These are phyloP conservation scores for Erodium moschatum DNA, from an alignment of 441 rosid species.

Conservation along the genomic window DNA sequence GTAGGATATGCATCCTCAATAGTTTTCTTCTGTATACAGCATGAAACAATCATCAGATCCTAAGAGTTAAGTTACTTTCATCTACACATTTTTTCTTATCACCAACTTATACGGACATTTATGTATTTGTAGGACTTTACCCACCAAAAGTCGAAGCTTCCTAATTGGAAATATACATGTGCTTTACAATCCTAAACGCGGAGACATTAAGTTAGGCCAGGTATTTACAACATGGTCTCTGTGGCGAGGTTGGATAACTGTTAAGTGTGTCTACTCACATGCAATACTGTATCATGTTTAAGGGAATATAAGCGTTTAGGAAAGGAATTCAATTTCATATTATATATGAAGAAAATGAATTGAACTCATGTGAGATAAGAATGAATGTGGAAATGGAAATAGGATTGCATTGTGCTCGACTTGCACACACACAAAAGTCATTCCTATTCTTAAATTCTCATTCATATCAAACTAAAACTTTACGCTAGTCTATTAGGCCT, in stretches of 20 bases:
- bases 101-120: slow-evolving; percentile 22
- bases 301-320: background rate
- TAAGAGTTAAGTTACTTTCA: background rate
- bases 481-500: background rate
- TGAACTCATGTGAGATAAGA: background rate
- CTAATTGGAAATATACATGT: slow-evolving; percentile 84
- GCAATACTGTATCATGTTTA: background rate
- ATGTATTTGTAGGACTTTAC: slow-evolving; percentile 30
- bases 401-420: background rate
- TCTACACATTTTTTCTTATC: background rate
- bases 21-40: background rate
- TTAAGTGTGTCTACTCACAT: background rate
- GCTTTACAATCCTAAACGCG: slow-evolving; percentile 80
- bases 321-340: background rate
- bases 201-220: slow-evolving; percentile 92
- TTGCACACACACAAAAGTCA: background rate
- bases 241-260: background rate
- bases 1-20: background rate
- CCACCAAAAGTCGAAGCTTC: slow-evolving; percentile 34
- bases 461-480: background rate
- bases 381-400: background rate
- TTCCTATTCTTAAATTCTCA: background rate
- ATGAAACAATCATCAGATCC: background rate
- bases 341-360: background rate
- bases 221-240: slow-evolving; percentile 27